A percentile compares a stretch with the other conserved stretches of the same genome.
Evolutionary conservation across 441 rosid species (phyloP).

Genomic region (Rhodomyrtus psidioides): DNA sequence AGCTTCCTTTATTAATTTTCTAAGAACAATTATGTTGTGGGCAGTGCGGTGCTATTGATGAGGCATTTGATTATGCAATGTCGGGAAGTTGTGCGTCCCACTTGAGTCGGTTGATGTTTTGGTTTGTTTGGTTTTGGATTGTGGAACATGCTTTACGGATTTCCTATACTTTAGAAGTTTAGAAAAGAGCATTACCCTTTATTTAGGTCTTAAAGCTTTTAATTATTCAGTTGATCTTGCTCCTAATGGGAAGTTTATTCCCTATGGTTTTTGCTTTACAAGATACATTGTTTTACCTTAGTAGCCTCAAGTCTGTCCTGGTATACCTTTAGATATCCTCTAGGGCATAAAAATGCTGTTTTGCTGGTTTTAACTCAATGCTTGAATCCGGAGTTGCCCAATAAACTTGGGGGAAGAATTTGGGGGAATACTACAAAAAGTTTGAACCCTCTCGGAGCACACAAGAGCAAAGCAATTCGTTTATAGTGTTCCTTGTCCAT

Average conservation of each 20-base stretch:
- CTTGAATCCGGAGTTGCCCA: background rate
- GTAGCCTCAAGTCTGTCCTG: background rate
- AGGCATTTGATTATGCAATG: background rate
- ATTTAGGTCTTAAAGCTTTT: background rate
- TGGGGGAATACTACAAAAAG: background rate
- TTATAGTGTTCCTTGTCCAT: background rate
- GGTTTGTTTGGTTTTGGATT: background rate
- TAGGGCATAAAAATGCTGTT: background rate
- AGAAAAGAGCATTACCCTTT: background rate
- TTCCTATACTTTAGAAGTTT: too few species aligned
- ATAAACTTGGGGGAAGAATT: background rate
- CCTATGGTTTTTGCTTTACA: background rate
- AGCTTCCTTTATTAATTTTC: background rate
- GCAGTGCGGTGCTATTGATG: background rate
- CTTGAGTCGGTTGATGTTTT: background rate
- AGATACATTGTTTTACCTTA: rapidly evolving
- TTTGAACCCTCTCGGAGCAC: background rate
- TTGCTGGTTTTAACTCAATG: background rate
- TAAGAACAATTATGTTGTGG: background rate
- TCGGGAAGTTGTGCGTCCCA: background rate
- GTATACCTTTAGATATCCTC: background rate
- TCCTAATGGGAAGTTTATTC: background rate
- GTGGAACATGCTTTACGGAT: background rate
- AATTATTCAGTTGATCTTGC: background rate
- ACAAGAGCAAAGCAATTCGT: background rate